Conservation (phyloP, 352 stramenopile species). For the Blastocystis sp. region DNA sequence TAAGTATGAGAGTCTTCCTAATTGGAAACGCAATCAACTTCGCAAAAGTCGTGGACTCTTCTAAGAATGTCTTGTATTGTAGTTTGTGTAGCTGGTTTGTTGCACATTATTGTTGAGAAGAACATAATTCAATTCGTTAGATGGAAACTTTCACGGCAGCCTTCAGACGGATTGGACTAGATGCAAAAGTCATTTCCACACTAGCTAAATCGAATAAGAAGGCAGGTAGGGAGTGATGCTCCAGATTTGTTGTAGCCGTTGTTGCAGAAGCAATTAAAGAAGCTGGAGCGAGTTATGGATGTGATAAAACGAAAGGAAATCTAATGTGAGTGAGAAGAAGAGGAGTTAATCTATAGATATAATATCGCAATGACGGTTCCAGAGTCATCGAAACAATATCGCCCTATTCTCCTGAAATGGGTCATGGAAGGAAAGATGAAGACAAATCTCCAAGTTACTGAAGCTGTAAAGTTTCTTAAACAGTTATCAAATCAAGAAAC, state of each 20-base stretch:
- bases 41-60: slow-evolving; percentile 13
- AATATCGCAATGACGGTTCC: slow-evolving; percentile 50
- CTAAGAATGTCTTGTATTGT: neutral
- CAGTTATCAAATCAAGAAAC: neutral
- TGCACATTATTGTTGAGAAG: neutral
- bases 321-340: neutral
- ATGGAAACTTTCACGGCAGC: slow-evolving; percentile 30
- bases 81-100: slow-evolving; percentile 41
- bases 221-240: neutral
- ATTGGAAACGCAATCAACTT: slow-evolving; percentile 49
- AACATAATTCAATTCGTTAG: neutral
- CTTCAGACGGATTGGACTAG: slow-evolving; percentile 35
- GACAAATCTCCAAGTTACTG: slow-evolving; percentile 52
- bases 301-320: slow-evolving; percentile 57
- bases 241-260: neutral
- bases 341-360: neutral
- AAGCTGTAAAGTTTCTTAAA: slow-evolving; percentile 48
- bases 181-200: slow-evolving; percentile 47
- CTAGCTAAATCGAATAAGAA: slow-evolving; percentile 20
- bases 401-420: slow-evolving; percentile 25
- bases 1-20: neutral
- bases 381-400: slow-evolving; percentile 10
- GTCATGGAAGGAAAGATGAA: slow-evolving; percentile 63
- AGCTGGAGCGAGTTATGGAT: slow-evolving; percentile 38
- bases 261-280: slow-evolving; percentile 60